Evolutionary conservation across 2,329 filamentous ascomycete species (phyloP).

Genomic region (Aspergillus tamarii): DNA sequence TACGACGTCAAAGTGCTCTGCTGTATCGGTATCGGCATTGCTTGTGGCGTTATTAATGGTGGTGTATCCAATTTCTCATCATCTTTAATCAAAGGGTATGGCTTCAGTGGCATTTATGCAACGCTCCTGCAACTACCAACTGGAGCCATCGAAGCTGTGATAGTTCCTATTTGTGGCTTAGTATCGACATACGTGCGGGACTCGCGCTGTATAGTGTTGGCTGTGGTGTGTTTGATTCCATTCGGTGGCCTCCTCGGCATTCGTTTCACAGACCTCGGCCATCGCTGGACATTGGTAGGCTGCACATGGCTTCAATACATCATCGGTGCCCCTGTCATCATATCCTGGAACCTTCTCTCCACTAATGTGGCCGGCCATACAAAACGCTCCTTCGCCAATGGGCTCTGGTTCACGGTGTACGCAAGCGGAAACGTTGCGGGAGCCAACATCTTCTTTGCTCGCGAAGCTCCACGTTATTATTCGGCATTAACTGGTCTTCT

Average conservation of each 20-base stretch:
- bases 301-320: constrained; percentile 58
- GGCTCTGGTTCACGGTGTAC: constrained; percentile 54
- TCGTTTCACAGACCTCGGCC: constrained; percentile 49
- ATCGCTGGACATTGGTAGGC: constrained; percentile 55
- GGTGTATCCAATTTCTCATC: constrained; percentile 54
- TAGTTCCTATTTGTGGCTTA: constrained; percentile 43
- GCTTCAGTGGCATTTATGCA: constrained; percentile 34
- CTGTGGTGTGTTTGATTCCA: constrained; percentile 33
- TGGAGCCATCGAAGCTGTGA: constrained; percentile 36
- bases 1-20: constrained; percentile 45
- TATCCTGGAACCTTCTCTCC: constrained; percentile 56
- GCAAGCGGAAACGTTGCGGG: constrained; percentile 55
- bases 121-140: constrained; percentile 40
- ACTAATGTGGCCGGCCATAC: constrained; percentile 55
- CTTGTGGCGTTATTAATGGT: constrained; percentile 54
- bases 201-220: constrained; percentile 36
- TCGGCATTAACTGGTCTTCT: constrained; percentile 49
- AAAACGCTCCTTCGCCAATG: constrained; percentile 54
- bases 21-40: constrained; percentile 46
- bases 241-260: constrained; percentile 56
- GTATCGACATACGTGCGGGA: constrained; percentile 50
- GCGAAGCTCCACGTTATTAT: constrained; percentile 49
- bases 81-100: constrained; percentile 50
- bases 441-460: constrained; percentile 51
- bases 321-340: constrained; percentile 54